These are phyloP conservation scores for Bipolaris gigantea DNA, from an alignment of 2,329 filamentous ascomycete species.

Conservation along the genomic window DNA sequence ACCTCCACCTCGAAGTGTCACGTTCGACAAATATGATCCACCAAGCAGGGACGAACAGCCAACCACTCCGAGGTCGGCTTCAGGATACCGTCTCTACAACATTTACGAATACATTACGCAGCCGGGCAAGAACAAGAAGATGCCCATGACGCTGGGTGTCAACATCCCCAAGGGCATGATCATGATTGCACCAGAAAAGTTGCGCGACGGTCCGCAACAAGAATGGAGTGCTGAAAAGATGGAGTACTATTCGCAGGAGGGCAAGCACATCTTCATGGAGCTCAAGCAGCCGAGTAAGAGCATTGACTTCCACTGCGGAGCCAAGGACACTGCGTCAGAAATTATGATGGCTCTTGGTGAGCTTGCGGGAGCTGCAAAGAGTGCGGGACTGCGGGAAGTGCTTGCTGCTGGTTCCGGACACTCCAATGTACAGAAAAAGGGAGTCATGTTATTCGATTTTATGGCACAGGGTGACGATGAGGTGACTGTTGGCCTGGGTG, in stretches of 20 bases:
- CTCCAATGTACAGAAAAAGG: conserved; percentile 69
- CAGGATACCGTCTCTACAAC: conserved; percentile 91
- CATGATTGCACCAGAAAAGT: conserved; percentile 84
- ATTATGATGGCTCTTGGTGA: conserved; percentile 88
- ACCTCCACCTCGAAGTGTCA: conserved; percentile 45
- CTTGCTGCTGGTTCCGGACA: conserved; percentile 74
- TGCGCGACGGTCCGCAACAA: conserved; percentile 78
- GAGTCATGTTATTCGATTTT: conserved; percentile 90
- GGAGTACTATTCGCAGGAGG: conserved; percentile 96
- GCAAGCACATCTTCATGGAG: conserved; percentile 96
- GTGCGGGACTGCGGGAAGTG: conserved; percentile 82
- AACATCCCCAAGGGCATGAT: conserved; percentile 87
- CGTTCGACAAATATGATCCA: conserved; percentile 49
- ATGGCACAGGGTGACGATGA: conserved; percentile 96
- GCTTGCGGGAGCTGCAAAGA: conserved; percentile 79
- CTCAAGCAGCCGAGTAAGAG: conserved; percentile 90
- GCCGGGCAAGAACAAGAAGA: conserved; percentile 96
- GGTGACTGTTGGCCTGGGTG: conserved; percentile 84
- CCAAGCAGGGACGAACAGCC: conserved; percentile 45
- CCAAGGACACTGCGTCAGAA: conserved; percentile 94
- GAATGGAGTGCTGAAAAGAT: conserved; percentile 95
- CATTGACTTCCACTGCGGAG: conserved; percentile 93
- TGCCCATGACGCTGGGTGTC: conserved; percentile 95
- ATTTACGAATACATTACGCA: conserved; percentile 97
- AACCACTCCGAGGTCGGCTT: conserved; percentile 58